Evolutionary conservation across 2,329 filamentous ascomycete genomes (phyloP), one percentile per base, ranked within the genome.

Genomic region (Trichoderma semiorbis): DNA sequence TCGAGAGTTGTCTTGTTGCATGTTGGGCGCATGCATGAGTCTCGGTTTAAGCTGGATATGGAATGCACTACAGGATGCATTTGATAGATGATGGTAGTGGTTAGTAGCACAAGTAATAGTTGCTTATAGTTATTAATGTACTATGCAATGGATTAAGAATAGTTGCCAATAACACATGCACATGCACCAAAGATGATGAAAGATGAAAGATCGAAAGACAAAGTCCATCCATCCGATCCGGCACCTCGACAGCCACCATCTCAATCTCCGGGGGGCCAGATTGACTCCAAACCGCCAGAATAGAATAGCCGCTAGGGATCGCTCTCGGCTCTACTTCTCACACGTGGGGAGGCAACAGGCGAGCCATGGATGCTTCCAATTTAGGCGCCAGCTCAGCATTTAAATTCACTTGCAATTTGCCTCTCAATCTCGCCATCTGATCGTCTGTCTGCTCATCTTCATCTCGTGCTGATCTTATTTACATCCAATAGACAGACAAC

Each of bases 361-460:
- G 18, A 32, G 57, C 57, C 30, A 61, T 21, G 43, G 43, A 21
- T 61, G 21, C 24, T 67, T 43, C 34, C 32, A 36, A 69, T 69
- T 62, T 69, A 69, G 67, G 67, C 67, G 26, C 55, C 57, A 32
- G 55, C 28, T 32, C 53, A 43, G 39, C 39, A 69, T 36, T 50
- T 69, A 57, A 43, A 34, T 7, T 60, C 57, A 34, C 32, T 60
- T 60, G 14, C 7, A n/a, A 18, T 43, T 43, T 43, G 39, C 32
- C 28, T 32, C n/a, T 34, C 18, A 18, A 28, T 58, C 50, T 58
- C 26, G 7, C 64, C 34, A 39, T 36, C 32, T 14, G 6, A 24
- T 14, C 34, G 8, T 47, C 43, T 47, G 21, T 18, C 28, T 61
- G 26, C 26, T 10, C 64, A 58, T 67, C 50, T 67, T 67, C 43